Percentiles rank a stretch among this genome's conserved stretches.
Evolutionary conservation across 2,329 filamentous ascomycete species (phyloP).

Genomic region (Tolypocladium amazonense): DNA sequence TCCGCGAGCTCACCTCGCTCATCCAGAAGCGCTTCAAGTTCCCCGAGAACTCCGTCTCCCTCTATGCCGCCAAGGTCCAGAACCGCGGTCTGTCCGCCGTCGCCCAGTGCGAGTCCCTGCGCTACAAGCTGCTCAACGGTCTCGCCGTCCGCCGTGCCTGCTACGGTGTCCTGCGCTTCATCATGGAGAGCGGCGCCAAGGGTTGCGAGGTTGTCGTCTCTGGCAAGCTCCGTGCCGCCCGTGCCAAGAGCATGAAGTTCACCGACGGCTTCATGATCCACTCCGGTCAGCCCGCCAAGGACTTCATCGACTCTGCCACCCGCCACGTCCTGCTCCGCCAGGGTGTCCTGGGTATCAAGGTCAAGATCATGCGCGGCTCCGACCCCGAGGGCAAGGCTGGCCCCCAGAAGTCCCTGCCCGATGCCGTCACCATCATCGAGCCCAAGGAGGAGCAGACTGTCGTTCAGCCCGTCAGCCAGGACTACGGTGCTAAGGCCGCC

Average conservation of each 20-base stretch:
- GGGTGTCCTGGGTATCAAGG: constrained; percentile 99
- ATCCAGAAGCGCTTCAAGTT: constrained; percentile 99
- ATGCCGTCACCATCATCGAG: constrained; percentile 99
- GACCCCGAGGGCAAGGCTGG: constrained; percentile 99
- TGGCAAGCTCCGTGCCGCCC: constrained; percentile 96
- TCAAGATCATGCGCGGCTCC: constrained; percentile 99
- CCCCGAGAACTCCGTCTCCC: constrained; percentile 99
- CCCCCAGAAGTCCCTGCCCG: constrained; percentile 92
- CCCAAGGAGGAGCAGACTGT: constrained; percentile 98
- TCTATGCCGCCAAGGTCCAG: constrained; percentile 99
- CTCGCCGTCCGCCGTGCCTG: constrained; percentile 96
- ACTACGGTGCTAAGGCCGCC: constrained; percentile 90
- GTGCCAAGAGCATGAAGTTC: constrained; percentile 99
- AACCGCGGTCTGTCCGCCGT: constrained; percentile 99
- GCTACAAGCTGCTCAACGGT: constrained; percentile 99
- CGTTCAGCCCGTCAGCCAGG: constrained; percentile 90
- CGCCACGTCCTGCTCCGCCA: constrained; percentile 99
- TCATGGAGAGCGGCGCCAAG: constrained; percentile 99
- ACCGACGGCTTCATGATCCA: constrained; percentile 99
- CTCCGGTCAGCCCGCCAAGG: constrained; percentile 98
- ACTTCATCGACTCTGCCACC: constrained; percentile 98
- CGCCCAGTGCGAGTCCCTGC: constrained; percentile 99
- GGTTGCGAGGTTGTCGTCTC: constrained; percentile 99
- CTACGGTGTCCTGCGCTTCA: constrained; percentile 99
- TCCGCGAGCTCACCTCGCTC: constrained; percentile 98